phyloP scores from a whole-genome alignment of 176 grass and related monocot genomes.

The Poa pratensis region DNA sequence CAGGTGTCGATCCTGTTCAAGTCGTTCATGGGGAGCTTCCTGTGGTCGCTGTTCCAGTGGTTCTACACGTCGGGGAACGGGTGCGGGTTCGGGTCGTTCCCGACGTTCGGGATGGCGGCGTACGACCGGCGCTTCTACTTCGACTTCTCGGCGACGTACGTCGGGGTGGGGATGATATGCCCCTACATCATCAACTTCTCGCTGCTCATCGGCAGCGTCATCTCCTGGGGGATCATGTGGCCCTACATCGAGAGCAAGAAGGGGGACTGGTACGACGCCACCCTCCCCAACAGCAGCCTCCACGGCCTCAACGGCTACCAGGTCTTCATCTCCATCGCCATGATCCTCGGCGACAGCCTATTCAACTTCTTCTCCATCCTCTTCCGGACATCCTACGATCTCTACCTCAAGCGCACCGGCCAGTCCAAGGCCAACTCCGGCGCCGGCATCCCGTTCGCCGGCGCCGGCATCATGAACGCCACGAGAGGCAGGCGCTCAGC shows the following conservation, averaged over 20 bases:
- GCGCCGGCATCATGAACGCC: background rate
- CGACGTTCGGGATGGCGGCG: conserved; percentile 54
- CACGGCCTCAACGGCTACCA: conserved; percentile 70
- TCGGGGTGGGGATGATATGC: conserved; percentile 74
- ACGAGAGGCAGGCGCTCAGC: conserved; percentile 46
- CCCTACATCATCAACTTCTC: conserved; percentile 74
- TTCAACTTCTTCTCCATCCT: conserved; percentile 61
- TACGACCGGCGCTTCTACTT: conserved; percentile 64
- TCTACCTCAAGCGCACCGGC: conserved; percentile 48
- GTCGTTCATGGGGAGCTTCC: conserved; percentile 56
- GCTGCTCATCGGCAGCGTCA: conserved; percentile 47
- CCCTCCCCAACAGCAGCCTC: conserved; percentile 42
- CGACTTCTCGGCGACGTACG: conserved; percentile 68
- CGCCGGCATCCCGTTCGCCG: conserved; percentile 6
- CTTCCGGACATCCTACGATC: conserved; percentile 54
- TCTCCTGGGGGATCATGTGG: conserved; percentile 76
- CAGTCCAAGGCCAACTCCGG: background rate
- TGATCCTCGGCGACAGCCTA: conserved; percentile 66
- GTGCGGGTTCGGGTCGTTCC: conserved; percentile 61
- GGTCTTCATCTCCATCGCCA: conserved; percentile 79
- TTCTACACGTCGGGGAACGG: conserved; percentile 43
- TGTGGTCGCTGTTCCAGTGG: conserved; percentile 73
- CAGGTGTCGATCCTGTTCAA: conserved; percentile 65
- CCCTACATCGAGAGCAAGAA: conserved; percentile 61
- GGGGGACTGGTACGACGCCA: conserved; percentile 54